phyloP scores from a whole-genome alignment of 441 rosid species.

The Cnidoscolus chayamansa region DNA sequence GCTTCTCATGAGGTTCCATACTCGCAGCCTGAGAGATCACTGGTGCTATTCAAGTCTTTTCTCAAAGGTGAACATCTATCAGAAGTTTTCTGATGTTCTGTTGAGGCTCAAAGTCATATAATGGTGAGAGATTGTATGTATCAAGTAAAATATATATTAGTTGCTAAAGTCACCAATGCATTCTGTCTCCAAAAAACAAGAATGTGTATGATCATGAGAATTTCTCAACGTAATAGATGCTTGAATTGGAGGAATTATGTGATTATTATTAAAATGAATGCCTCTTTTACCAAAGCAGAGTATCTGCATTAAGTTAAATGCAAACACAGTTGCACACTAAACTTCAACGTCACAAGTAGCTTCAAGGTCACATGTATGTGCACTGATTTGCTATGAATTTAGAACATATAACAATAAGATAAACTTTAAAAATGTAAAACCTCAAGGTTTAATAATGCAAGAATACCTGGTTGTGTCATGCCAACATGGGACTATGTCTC shows the following conservation, averaged over 20 bases:
- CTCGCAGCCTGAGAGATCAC: constrained; percentile 93
- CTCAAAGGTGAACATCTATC: constrained; percentile 59
- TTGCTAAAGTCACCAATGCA: not conserved
- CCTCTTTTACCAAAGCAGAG: not conserved
- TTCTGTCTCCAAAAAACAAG: constrained; percentile 16
- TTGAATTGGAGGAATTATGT: not conserved
- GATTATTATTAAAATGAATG: not conserved
- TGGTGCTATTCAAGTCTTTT: constrained; percentile 73
- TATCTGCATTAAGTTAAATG: not conserved
- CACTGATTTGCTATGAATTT: too few relatives aligned
- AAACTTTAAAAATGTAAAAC: too few relatives aligned
- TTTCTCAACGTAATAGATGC: constrained; percentile 9
- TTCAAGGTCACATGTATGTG: too few relatives aligned
- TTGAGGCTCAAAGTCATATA: not conserved
- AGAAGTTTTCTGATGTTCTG: constrained; percentile 52
- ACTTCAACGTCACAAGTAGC: too few relatives aligned
- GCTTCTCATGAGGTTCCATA: constrained; percentile 95
- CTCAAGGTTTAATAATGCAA: too few relatives aligned
- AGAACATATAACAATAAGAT: too few relatives aligned
- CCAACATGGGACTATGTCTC: too few relatives aligned
- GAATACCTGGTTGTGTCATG: too few relatives aligned
- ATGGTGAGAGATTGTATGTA: constrained; percentile 25
- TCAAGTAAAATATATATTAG: not conserved
- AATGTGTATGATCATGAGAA: constrained; percentile 6
- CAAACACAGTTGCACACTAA: not conserved